Evolutionary conservation across 2,329 filamentous ascomycete species (phyloP), one percentile per base, ranked within the genome.

Genomic region (Sphaerostilbella broomeana): DNA sequence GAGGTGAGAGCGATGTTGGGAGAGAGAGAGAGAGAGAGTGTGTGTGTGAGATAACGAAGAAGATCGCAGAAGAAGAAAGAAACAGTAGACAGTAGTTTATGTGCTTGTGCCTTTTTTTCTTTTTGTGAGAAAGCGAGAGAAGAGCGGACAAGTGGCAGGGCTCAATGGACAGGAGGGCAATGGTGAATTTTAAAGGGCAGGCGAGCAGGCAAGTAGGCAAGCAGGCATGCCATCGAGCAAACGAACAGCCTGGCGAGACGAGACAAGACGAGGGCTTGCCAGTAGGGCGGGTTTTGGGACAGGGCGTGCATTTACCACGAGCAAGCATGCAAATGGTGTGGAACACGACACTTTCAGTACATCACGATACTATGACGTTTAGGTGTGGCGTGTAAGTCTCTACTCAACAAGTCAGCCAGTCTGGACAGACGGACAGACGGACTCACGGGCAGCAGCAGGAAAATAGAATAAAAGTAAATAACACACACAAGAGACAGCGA

Each of bases 261-360:
- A 29, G 32, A 38, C 17, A 12, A 28, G 10, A 33, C 11, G 31
- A 24, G 37, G 37, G 38, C n/a, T n/a, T n/a, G 25, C 25, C 25
- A 31, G 30, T 28, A 40, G 38, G 38, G 38, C 38, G 38, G 38
- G 19, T 38, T n/a, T 11, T n/a, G n/a, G n/a, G n/a, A n/a, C n/a
- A n/a, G n/a, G n/a, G n/a, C n/a, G n/a, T n/a, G n/a, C n/a, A n/a
- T n/a, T n/a, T n/a, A n/a, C n/a, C n/a, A n/a, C n/a, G n/a, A n/a
- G n/a, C n/a, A n/a, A n/a, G n/a, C n/a, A n/a, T n/a, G n/a, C n/a
- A n/a, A n/a, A n/a, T n/a, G n/a, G n/a, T n/a, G n/a, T n/a, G n/a
- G n/a, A n/a, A n/a, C n/a, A n/a, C n/a, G n/a, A n/a, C n/a, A n/a
- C n/a, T n/a, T n/a, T n/a, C n/a, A n/a, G n/a, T n/a, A n/a, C n/a